A percentile compares a stretch with the other conserved stretches of the same genome.
Conservation (phyloP, 306 rosid species). For the apple (Malus domestica) region DNA sequence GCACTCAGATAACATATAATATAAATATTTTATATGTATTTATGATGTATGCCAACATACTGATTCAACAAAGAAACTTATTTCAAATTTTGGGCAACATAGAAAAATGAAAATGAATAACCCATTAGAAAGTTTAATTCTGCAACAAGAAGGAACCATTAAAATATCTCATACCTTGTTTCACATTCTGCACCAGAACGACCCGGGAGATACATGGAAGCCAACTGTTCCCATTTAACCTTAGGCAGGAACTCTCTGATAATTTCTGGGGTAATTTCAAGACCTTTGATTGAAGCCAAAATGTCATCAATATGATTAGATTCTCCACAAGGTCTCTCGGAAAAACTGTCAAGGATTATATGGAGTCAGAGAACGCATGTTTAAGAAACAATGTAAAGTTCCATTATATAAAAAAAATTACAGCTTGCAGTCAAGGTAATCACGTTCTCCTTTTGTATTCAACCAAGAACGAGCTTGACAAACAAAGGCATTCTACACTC, state of each 20-base stretch:
- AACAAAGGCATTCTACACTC: not conserved
- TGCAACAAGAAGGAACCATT: not conserved
- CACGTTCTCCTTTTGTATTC: not conserved
- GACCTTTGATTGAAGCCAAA: constrained; percentile 47
- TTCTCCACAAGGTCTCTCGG: constrained; percentile 40
- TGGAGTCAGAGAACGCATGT: constrained; percentile 8
- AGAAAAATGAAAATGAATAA: not conserved
- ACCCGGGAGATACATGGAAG: constrained; percentile 60
- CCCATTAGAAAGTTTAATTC: not conserved
- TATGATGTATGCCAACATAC: not conserved
- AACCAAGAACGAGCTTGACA: not conserved
- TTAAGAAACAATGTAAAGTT: not conserved
- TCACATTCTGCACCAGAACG: constrained; percentile 83
- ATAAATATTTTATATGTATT: not conserved
- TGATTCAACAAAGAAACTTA: not conserved
- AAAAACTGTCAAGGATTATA: constrained; percentile 25
- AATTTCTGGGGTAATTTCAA: constrained; percentile 46
- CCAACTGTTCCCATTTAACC: constrained; percentile 81
- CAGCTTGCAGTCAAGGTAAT: not conserved
- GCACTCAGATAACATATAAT: not conserved
- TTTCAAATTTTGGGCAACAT: not conserved
- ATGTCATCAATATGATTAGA: constrained; percentile 49
- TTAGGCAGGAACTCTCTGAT: constrained; percentile 63
- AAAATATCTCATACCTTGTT: constrained; percentile 60
- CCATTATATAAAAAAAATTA: not conserved